Evolutionary conservation across 2,329 filamentous ascomycete genomes (phyloP).

Genomic region (Phialemoniopsis sp.): DNA sequence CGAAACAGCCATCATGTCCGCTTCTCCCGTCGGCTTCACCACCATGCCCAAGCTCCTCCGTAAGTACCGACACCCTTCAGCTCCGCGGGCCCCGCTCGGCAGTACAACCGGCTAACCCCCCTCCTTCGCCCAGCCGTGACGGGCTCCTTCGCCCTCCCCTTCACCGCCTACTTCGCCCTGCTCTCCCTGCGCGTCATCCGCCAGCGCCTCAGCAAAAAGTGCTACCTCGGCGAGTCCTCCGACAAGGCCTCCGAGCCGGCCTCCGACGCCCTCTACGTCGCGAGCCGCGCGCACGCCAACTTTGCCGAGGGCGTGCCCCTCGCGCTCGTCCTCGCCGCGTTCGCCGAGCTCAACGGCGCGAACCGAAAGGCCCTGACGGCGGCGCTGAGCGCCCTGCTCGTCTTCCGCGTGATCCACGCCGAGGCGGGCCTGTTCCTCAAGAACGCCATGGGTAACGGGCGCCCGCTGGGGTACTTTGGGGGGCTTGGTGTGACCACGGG

Average conservation of each 20-base stretch:
- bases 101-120: too few relatives aligned
- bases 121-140: slow-evolving; percentile 17
- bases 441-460: slow-evolving; percentile 14
- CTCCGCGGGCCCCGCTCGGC: too few relatives aligned
- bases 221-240: slow-evolving; percentile 17
- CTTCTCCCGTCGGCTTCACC: too few relatives aligned
- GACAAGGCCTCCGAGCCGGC: slow-evolving; percentile 2
- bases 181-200: slow-evolving; percentile 19
- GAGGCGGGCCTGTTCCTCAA: slow-evolving; percentile 18
- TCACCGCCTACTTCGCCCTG: slow-evolving; percentile 22
- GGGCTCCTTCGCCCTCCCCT: slow-evolving; percentile 21
- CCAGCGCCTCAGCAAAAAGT: slow-evolving; percentile 16
- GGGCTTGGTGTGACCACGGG: slow-evolving; percentile 16
- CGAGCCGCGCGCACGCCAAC: slow-evolving; percentile 19
- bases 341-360: slow-evolving; percentile 24
- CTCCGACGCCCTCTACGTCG: slow-evolving; percentile 17
- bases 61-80: too few relatives aligned
- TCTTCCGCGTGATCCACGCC: slow-evolving; percentile 18
- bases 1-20: too few relatives aligned
- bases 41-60: too few relatives aligned
- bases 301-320: slow-evolving; percentile 25
- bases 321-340: slow-evolving; percentile 19
- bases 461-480: slow-evolving; percentile 22
- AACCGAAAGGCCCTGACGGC: slow-evolving; percentile 15
- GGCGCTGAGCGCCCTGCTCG: slow-evolving; percentile 17